Base-by-base conservation (phyloP, 305 asterid genomes). In the Solanum hybrid region DNA sequence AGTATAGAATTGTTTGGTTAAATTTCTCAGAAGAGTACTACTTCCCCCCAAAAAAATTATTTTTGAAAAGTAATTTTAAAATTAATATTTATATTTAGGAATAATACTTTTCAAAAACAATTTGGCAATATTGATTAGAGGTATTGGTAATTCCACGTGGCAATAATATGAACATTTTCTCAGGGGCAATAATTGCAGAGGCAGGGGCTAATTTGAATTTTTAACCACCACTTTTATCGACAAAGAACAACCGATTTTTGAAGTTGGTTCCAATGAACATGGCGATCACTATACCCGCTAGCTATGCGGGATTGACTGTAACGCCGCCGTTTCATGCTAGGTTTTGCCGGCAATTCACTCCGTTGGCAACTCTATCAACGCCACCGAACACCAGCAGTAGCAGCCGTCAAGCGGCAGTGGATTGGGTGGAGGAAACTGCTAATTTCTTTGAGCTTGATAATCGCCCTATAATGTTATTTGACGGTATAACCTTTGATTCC, bases 381-480 rank as follows among this genome's bases (percentile, higher is more conserved):
- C 93, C 95, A 86, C 93, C 93, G 6, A 78, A 40, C 87, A 89
- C 87, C 88, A 93, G 93, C 5, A 89, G 92, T 18, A 78, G 61
- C 78, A 92, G 93, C 6, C 89, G 94, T 18, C 91, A 92, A 14
- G 31, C 89, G 12, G 90, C 90, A 73, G 89, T 93, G 91, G 97
- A 95, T 91, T 96, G 96, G 95, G 95, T 90, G 86, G 92, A 95
- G 93, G 98, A 95, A 92, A 95, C 98, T 80, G 87, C 94, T 26
- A 93, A 88, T 91, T 97, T 94, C 94, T 97, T 96, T 94, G 95
- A 94, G 73, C 93, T 89, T 90, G 99, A 97, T 91, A 92, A 96
- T 67, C 96, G 99, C 73, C 99, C 99, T 24, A 97, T 97, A 92
- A 96, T 97, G 99, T 90, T 97, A 84, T 97, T 97, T 87, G 99